Evolutionary conservation across 192 early-diverging fungal genomes (phyloP), one percentile per base, ranked within the genome.

Genomic region (Mortierella antarctica): DNA sequence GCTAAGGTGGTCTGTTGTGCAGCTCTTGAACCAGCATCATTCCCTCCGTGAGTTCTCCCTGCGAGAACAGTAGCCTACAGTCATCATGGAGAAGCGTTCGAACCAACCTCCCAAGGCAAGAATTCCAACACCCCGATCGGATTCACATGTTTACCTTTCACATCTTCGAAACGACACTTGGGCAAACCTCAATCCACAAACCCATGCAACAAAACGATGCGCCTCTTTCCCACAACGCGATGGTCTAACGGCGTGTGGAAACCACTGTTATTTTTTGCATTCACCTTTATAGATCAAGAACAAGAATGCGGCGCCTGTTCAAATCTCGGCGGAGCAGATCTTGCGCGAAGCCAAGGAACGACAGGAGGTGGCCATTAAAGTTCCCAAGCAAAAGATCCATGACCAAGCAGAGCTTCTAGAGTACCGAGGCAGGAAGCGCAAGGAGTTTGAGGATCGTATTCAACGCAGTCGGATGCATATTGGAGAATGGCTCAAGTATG

Each of bases 251-350:
- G 31, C n/a, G n/a, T 48, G 7, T 41, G 40, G n/a, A 46, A 21
- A n/a, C 15, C 39, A 31, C 31, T 15, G 7, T 53, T 17, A 5
- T 52, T 20, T 56, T 55, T 3, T 9, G 23, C 23, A 17, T 42
- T 70, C 45, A 11, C 2, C 46, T 7, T 2, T 46, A 50, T 57
- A 91, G 93, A 96, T 98, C 82, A 97, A 97, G 83, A 98, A 99
- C 87, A 99, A 99, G 88, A 97, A 93, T 84, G 92, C 98, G 2
- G 96, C 96, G n/a, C 89, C 93, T 8, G 89, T 98, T 17, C 98
- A 99, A 83, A 99, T 99, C 83, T 99, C 97, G 21, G 98, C 98
- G 14, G 98, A 99, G 86, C 98, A 99, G 86, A 94, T 99, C 56
- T 90, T 99, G 39, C 91, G 96, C 47, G 98, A 99, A 80, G 94